phyloP scores from a whole-genome alignment of 2,329 filamentous ascomycete species.

The Fusarium coffeatum region DNA sequence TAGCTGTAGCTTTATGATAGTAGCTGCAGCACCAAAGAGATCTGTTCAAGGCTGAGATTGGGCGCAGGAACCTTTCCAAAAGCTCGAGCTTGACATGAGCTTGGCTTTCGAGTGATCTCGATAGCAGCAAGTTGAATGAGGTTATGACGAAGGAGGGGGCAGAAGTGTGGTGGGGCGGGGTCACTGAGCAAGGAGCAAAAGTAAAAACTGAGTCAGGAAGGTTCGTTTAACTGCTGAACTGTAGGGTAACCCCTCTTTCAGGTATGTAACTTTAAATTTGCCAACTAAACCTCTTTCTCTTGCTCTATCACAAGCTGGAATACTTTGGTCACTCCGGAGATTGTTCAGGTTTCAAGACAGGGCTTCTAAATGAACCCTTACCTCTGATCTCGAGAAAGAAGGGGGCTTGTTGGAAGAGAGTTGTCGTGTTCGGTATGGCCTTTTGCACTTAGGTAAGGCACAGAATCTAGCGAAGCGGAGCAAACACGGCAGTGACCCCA shows the following conservation, averaged over 20 bases:
- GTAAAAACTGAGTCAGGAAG: slow-evolving; percentile 31
- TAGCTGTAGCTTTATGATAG: not conserved
- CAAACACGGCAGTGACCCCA: not conserved
- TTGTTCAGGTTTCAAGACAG: not conserved
- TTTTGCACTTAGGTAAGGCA: slow-evolving; percentile 37
- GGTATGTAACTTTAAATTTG: not conserved
- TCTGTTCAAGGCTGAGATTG: slow-evolving; percentile 1
- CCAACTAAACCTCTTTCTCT: not conserved
- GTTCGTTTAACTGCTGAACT: slow-evolving; percentile 13
- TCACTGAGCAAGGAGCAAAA: slow-evolving; percentile 12
- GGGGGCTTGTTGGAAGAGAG: not conserved
- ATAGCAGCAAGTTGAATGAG: slow-evolving; percentile 2
- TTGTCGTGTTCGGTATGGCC: not conserved
- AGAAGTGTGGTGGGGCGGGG: slow-evolving; percentile 30
- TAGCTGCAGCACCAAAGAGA: not conserved
- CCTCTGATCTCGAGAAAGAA: not conserved
- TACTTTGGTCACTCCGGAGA: not conserved
- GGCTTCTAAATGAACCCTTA: not conserved
- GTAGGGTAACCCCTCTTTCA: slow-evolving; percentile 23
- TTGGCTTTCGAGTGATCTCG: slow-evolving; percentile 20
- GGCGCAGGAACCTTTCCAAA: not conserved
- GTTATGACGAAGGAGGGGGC: slow-evolving; percentile 27
- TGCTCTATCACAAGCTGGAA: not conserved
- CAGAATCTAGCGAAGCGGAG: slow-evolving; percentile 23
- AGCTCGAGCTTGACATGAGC: slow-evolving; percentile 9